phyloP scores from a whole-genome alignment of 176 grass and related monocot genomes.

The Avena sativa region DNA sequence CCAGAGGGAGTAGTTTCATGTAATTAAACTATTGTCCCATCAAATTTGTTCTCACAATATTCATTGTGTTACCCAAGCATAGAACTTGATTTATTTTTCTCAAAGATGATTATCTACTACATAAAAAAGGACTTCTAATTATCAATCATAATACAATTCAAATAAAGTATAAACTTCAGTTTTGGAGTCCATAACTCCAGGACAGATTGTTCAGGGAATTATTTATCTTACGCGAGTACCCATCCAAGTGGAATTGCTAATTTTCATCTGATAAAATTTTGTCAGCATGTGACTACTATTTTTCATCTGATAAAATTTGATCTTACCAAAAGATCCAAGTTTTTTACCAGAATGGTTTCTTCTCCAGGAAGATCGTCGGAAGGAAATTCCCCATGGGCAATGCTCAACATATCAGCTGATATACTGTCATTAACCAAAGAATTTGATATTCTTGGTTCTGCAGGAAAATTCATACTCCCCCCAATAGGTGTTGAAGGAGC shows the following conservation, averaged over 20 bases:
- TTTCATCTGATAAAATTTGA: slow-evolving; percentile 16
- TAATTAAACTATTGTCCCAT: background rate
- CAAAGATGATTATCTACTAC: slow-evolving; percentile 20
- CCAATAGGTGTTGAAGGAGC: slow-evolving; percentile 85
- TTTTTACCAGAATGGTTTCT: slow-evolving; percentile 71
- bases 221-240: background rate
- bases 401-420: slow-evolving; percentile 70
- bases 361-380: slow-evolving; percentile 61
- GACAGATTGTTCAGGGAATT: background rate
- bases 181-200: slow-evolving; percentile 1
- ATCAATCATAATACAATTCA: background rate
- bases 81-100: slow-evolving; percentile 17
- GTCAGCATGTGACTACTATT: slow-evolving; percentile 1
- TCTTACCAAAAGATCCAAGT: slow-evolving; percentile 28
- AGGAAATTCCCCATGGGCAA: slow-evolving; percentile 64
- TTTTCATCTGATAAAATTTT: background rate
- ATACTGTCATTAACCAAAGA: slow-evolving; percentile 68
- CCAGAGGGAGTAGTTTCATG: background rate
- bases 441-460: slow-evolving; percentile 80
- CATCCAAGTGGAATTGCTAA: background rate
- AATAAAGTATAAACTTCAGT: slow-evolving; percentile 13
- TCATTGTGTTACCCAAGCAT: background rate
- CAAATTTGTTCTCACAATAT: slow-evolving; percentile 14
- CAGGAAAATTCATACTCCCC: slow-evolving; percentile 73
- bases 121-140: background rate